phyloP scores from a whole-genome alignment of 2,329 filamentous ascomycete species.

The Pseudogymnoascus sp. region DNA sequence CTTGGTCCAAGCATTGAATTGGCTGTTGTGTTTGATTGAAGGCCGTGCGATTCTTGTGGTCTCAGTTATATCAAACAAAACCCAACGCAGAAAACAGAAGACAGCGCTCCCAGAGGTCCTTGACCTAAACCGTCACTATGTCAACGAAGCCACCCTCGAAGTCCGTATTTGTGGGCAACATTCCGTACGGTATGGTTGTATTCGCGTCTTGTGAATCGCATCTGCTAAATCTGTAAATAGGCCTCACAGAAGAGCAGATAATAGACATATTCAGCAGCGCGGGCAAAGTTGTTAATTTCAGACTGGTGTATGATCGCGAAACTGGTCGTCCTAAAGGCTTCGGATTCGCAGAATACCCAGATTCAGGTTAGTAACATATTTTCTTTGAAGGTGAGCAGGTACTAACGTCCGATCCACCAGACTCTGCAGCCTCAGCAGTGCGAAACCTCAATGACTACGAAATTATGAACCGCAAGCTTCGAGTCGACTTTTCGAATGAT shows the following conservation, averaged over 20 bases:
- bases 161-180: conserved; percentile 79
- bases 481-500: conserved; percentile 94
- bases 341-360: conserved; percentile 91
- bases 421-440: conserved; percentile 83
- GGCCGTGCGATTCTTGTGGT: not conserved
- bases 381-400: conserved; percentile 8
- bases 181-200: conserved; percentile 60
- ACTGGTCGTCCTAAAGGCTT: conserved; percentile 93
- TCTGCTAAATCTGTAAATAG: conserved; percentile 37
- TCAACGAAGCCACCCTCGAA: conserved; percentile 67
- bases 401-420: conserved; percentile 28
- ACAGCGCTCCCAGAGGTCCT: not conserved
- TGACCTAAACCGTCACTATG: conserved; percentile 39
- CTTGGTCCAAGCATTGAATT: not conserved
- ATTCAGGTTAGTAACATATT: conserved; percentile 54
- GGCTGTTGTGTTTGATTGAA: not conserved
- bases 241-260: conserved; percentile 92
- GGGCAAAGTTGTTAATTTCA: conserved; percentile 84
- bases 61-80: not conserved
- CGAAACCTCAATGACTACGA: conserved; percentile 94
- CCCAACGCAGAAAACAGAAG: not conserved
- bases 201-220: not conserved
- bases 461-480: conserved; percentile 86
- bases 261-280: conserved; percentile 86
- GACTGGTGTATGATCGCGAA: conserved; percentile 90